A percentile compares a stretch with the other conserved stretches of the same genome.
These are phyloP conservation scores for Prototheca wickerhamii DNA, from an alignment of 163 green algal species.

Conservation along the genomic window DNA sequence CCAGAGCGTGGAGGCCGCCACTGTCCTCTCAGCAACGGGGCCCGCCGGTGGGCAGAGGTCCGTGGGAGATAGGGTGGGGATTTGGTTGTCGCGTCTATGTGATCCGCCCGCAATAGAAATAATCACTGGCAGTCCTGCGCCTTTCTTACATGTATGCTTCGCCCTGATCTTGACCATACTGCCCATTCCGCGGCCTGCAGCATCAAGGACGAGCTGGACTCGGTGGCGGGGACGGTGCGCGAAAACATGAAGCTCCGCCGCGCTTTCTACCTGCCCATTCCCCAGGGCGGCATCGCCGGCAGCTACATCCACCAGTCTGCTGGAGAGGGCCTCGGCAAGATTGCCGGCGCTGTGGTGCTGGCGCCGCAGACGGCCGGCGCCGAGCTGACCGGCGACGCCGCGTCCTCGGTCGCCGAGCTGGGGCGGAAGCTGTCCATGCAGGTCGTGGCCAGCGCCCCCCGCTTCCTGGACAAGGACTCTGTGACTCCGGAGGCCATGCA, in stretches of 20 bases:
- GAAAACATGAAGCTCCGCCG: slow-evolving; percentile 67
- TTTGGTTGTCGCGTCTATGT: too few species aligned
- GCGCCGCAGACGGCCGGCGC: slow-evolving; percentile 13
- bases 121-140: too few species aligned
- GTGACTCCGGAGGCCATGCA: slow-evolving; percentile 45
- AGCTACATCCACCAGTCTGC: slow-evolving; percentile 60
- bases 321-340: slow-evolving; percentile 46
- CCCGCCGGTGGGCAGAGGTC: not conserved
- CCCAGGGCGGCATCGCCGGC: slow-evolving; percentile 35
- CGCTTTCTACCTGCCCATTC: slow-evolving; percentile 29
- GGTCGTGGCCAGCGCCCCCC: slow-evolving; percentile 58
- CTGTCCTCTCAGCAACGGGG: not conserved
- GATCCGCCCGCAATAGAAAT: too few species aligned
- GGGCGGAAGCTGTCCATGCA: slow-evolving; percentile 80
- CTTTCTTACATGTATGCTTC: not conserved
- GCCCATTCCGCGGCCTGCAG: slow-evolving; percentile 4
- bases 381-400: slow-evolving; percentile 37
- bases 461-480: slow-evolving; percentile 37
- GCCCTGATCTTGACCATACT: not conserved
- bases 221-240: slow-evolving; percentile 53
- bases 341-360: slow-evolving; percentile 56
- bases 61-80: not conserved
- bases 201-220: slow-evolving; percentile 38
- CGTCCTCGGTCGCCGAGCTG: slow-evolving; percentile 26
- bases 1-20: slow-evolving; percentile 1